Evolutionary conservation across 2,329 filamentous ascomycete species (phyloP), one percentile per base, ranked within the genome.

Genomic region (Basipetospora sp.): DNA sequence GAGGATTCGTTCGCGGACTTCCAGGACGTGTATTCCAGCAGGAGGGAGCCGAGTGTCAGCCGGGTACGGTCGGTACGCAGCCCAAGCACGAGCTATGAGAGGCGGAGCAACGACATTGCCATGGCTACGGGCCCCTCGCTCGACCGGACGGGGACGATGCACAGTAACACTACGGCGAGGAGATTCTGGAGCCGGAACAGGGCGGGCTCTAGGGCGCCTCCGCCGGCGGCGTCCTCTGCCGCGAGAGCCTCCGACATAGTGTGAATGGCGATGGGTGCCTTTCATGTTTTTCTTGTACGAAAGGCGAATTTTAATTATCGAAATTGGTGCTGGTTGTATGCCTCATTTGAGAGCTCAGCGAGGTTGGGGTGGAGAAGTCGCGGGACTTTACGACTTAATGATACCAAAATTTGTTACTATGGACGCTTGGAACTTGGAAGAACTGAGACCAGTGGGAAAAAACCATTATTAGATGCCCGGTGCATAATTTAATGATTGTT

Each of bases 1-100:
- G 57, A 59, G 28, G 47, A 48, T 10, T 47, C 45, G 10, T 49
- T 59, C 34, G 53, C 54, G 27, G 54, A 68, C 45, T 63, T 63
- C 52, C 55, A 62, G 39, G 59, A 67, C 37, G 60, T 68, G 1
- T 68, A 44, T 34, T 39, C 42, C 15, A 40, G 14, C 17, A 25
- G 38, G 11, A 35, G 28, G 29, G 38, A 40, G 19, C 22, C 28
- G 3, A 19, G 28, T 16, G 25, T 39, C 2, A 28, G 31, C 31
- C 36, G 36, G 10, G 25, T 27, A 30, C 30, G 36, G 8, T 39
- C 36, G 11, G 20, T 39, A 13, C 36, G 36, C 5, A 22, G 20
- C 5, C 6, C 6, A 6, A 34, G 22, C 22, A 15, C 29, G 18
- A 25, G 10, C 31, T 15, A 17, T 16, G 14, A 32, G 18, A 36